Evolutionary conservation across 305 asterid genomes (phyloP).

Genomic region (Withania somnifera): DNA sequence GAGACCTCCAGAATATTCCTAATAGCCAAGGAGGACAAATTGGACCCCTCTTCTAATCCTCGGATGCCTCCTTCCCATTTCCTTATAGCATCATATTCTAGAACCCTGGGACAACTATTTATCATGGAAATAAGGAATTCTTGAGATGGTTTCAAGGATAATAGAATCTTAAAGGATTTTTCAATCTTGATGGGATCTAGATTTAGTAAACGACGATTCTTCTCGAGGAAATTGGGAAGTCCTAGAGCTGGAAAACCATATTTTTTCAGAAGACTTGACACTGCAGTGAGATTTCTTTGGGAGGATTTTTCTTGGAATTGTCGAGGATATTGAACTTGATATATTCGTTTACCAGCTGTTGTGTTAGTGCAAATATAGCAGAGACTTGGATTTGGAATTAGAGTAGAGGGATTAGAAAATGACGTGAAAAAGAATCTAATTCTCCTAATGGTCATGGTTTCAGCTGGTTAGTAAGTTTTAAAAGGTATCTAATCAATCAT

Average conservation of each 20-base stretch:
- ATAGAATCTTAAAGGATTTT: slow-evolving; percentile 37
- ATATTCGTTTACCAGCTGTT: background rate
- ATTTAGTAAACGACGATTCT: slow-evolving; percentile 32
- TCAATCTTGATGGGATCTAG: slow-evolving; percentile 29
- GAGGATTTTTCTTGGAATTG: background rate
- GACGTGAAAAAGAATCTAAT: background rate
- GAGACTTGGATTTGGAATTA: background rate
- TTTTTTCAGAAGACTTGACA: slow-evolving; percentile 41
- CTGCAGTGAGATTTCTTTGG: slow-evolving; percentile 22
- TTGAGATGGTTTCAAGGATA: slow-evolving; percentile 33
- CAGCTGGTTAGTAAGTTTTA: background rate
- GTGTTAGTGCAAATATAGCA: slow-evolving; percentile 20
- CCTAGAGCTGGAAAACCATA: slow-evolving; percentile 44
- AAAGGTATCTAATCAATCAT: background rate
- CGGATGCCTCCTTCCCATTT: slow-evolving; percentile 39
- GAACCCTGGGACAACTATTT: slow-evolving; percentile 42
- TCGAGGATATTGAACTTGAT: slow-evolving; percentile 5
- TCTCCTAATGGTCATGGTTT: slow-evolving; percentile 16
- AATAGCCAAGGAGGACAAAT: slow-evolving; percentile 22
- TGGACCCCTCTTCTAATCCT: slow-evolving; percentile 16
- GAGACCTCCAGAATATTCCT: slow-evolving; percentile 36
- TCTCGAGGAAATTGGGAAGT: slow-evolving; percentile 31
- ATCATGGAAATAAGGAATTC: slow-evolving; percentile 49
- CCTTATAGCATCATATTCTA: slow-evolving; percentile 36
- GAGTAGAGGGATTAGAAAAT: background rate